Evolutionary conservation across 2,329 filamentous ascomycete genomes (phyloP).

Genomic region (Arthrobotrys musiformis): DNA sequence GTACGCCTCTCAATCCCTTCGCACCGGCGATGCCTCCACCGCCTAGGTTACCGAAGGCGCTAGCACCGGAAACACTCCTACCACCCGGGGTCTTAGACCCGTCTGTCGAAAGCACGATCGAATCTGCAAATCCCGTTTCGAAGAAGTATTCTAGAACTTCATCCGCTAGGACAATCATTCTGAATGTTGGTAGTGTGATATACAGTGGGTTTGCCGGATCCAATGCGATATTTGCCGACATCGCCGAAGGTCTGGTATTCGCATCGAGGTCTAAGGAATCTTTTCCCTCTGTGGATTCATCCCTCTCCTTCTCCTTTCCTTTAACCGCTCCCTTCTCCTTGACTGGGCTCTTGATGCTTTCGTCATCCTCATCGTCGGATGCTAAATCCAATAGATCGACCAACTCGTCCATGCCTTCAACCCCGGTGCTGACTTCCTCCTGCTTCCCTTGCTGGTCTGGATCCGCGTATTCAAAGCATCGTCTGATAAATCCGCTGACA

Average conservation of each 20-base stretch:
- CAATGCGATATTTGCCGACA: conserved; percentile 83
- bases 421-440: conserved; percentile 67
- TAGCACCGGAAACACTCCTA: conserved; percentile 62
- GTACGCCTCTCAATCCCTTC: conserved; percentile 86
- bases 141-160: conserved; percentile 97
- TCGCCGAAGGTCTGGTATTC: conserved; percentile 71
- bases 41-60: conserved; percentile 65
- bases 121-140: conserved; percentile 91
- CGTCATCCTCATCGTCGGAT: conserved; percentile 56
- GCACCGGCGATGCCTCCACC: conserved; percentile 67
- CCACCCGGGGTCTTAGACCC: conserved; percentile 59
- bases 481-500: conserved; percentile 92
- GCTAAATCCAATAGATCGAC: conserved; percentile 64
- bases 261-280: conserved; percentile 56
- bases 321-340: conserved; percentile 54
- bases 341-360: conserved; percentile 46
- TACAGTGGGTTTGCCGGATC: conserved; percentile 93
- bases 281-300: neutral
- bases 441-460: conserved; percentile 73
- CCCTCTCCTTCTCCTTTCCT: conserved; percentile 57
- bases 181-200: conserved; percentile 96
- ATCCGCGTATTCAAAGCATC: conserved; percentile 98
- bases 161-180: conserved; percentile 97
- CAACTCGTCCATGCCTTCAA: conserved; percentile 64
- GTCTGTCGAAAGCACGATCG: conserved; percentile 78